These are phyloP conservation scores for Tricholomella constricta DNA, from an alignment of 768 basidiomycete genomes.

Conservation along the genomic window DNA sequence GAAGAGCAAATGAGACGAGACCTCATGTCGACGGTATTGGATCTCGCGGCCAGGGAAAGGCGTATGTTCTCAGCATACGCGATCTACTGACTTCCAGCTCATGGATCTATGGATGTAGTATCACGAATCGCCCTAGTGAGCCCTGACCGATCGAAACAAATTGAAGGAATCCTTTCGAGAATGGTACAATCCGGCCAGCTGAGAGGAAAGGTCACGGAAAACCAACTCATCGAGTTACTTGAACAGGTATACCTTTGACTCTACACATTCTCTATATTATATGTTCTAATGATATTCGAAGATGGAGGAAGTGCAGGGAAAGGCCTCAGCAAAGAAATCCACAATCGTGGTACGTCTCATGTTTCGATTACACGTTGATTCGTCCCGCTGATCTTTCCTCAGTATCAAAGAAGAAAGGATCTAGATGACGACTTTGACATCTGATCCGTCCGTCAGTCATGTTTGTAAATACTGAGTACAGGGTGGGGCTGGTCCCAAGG, in stretches of 20 bases:
- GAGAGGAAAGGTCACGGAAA: constrained; percentile 73
- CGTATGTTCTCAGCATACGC: constrained; percentile 41
- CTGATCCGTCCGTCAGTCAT: constrained; percentile 18
- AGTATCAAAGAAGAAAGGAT: constrained; percentile 70
- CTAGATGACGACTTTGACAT: constrained; percentile 69
- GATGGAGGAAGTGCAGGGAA: constrained; percentile 59
- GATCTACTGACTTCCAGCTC: constrained; percentile 5
- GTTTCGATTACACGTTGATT: constrained; percentile 5
- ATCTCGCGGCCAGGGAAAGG: constrained; percentile 78
- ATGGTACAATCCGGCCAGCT: constrained; percentile 88
- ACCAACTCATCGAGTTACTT: constrained; percentile 81
- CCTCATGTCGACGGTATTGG: constrained; percentile 76
- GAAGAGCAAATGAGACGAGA: constrained; percentile 80
- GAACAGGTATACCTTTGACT: constrained; percentile 64
- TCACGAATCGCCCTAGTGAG: constrained; percentile 87
- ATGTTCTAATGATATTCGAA: constrained; percentile 25
- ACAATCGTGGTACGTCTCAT: constrained; percentile 53
- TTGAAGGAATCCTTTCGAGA: constrained; percentile 74
- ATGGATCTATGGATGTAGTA: constrained; percentile 45
- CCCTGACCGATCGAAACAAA: constrained; percentile 76
- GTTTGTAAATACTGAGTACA: not conserved
- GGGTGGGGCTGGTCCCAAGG: not conserved
- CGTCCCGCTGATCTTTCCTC: constrained; percentile 1
- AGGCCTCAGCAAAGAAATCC: constrained; percentile 52
- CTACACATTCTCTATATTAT: constrained; percentile 21